Conservation (phyloP, 2,329 filamentous ascomycete genomes). For the Aspergillus vadensis region DNA sequence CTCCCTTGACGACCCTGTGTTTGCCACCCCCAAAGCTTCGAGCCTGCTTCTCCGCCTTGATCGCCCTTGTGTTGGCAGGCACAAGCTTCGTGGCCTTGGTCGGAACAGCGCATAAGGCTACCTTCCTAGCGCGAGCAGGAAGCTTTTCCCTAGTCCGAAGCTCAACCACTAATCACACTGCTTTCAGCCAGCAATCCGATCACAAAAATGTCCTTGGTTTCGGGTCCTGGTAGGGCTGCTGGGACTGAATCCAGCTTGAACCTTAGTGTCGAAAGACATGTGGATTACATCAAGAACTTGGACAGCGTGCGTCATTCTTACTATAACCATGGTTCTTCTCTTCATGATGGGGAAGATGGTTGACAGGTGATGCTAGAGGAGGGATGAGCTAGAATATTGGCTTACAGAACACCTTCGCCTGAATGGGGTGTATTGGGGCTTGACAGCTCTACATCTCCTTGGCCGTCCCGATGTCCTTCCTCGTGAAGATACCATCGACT, state of each 20-base stretch:
- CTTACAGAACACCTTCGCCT: conserved; percentile 94
- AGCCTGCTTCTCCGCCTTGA: background rate
- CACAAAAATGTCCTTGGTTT: conserved; percentile 59
- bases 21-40: background rate
- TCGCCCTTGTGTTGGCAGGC: background rate
- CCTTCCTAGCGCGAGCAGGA: background rate
- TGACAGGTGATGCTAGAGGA: conserved; percentile 60
- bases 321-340: conserved; percentile 25
- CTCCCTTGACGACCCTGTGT: background rate
- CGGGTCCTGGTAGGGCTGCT: conserved; percentile 59
- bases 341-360: conserved; percentile 25
- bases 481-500: conserved; percentile 78
- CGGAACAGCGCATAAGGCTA: background rate
- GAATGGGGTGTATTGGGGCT: conserved; percentile 95
- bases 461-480: conserved; percentile 79
- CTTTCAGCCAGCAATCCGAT: background rate
- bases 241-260: conserved; percentile 50
- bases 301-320: conserved; percentile 67
- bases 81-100: background rate
- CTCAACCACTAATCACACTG: background rate
- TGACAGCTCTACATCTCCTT: conserved; percentile 84
- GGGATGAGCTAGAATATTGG: conserved; percentile 97
- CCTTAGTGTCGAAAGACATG: conserved; percentile 68
- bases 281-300: conserved; percentile 89
- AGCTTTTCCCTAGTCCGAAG: background rate